Percentiles rank a stretch among this genome's conserved stretches.
Conservation (phyloP, 306 rosid species). For the Medicago arabica region DNA sequence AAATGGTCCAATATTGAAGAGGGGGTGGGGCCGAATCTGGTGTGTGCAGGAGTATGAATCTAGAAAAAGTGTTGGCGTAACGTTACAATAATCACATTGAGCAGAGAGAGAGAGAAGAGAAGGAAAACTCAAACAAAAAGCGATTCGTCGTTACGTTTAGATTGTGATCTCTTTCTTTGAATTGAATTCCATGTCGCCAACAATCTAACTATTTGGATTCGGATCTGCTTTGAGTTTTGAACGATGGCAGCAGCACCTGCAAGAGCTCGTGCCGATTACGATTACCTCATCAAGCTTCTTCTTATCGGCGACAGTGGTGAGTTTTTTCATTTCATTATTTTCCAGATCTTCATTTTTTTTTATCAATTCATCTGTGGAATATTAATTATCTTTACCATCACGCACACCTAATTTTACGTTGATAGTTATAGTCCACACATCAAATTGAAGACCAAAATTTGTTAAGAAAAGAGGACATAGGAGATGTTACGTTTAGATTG, state of each 20-base stretch:
- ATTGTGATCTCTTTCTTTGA: conserved; percentile 34
- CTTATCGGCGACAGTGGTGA: conserved; percentile 89
- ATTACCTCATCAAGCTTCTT: conserved; percentile 87
- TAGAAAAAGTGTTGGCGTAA: conserved; percentile 32
- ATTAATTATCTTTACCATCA: no score
- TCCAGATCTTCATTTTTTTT: conserved; percentile 8
- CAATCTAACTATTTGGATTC: conserved; percentile 36
- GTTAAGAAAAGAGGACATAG: no score
- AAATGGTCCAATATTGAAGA: not conserved
- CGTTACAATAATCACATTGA: conserved; percentile 2
- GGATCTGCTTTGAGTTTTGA: conserved; percentile 29
- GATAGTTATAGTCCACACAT: no score
- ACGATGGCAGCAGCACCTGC: conserved; percentile 71
- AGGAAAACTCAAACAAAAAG: conserved; percentile 14
- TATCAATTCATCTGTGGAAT: not conserved
- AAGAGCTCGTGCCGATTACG: conserved; percentile 91
- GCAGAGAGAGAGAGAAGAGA: conserved; percentile 31
- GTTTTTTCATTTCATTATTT: conserved; percentile 5
- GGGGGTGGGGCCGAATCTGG: conserved; percentile 34
- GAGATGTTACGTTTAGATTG: no score
- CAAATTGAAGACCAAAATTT: no score
- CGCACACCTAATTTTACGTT: no score
- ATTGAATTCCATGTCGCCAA: conserved; percentile 46
- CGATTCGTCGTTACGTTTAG: conserved; percentile 40
- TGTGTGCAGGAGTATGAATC: conserved; percentile 11